Conservation (phyloP, 768 basidiomycete genomes). For the Hericium alpestre region DNA sequence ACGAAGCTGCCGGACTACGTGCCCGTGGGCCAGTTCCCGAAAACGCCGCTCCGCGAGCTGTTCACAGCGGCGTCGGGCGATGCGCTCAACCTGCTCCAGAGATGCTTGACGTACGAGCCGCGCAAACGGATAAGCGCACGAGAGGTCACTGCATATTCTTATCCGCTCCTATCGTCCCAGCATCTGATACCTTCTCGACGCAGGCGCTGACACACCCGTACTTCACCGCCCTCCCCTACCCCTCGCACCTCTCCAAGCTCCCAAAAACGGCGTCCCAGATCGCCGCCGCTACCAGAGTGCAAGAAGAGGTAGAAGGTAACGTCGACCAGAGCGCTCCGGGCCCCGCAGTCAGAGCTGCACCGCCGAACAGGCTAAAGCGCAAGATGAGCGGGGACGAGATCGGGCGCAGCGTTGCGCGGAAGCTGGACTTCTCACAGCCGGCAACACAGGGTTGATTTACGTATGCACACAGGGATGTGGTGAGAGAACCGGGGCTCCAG, state of each 20-base stretch:
- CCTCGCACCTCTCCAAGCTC: conserved; percentile 79
- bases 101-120: conserved; percentile 80
- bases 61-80: conserved; percentile 88
- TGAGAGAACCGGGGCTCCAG: no score
- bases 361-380: conserved; percentile 53
- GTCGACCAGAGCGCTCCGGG: conserved; percentile 41
- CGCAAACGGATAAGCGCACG: conserved; percentile 66
- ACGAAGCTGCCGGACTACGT: conserved; percentile 86
- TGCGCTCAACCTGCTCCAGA: conserved; percentile 70
- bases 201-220: conserved; percentile 84
- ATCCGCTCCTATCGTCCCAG: no score
- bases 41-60: conserved; percentile 69
- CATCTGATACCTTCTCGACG: background rate
- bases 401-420: conserved; percentile 52
- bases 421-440: conserved; percentile 47
- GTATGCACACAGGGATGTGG: background rate
- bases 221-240: conserved; percentile 77
- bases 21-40: conserved; percentile 76
- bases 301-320: conserved; percentile 74
- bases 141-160: conserved; percentile 37
- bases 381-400: conserved; percentile 47
- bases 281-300: conserved; percentile 39
- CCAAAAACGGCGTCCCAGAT: conserved; percentile 52
- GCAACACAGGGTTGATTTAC: background rate
- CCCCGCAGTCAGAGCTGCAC: conserved; percentile 40